phyloP scores from a whole-genome alignment of 352 stramenopile genomes.

The Pythium vanterpoolii region DNA sequence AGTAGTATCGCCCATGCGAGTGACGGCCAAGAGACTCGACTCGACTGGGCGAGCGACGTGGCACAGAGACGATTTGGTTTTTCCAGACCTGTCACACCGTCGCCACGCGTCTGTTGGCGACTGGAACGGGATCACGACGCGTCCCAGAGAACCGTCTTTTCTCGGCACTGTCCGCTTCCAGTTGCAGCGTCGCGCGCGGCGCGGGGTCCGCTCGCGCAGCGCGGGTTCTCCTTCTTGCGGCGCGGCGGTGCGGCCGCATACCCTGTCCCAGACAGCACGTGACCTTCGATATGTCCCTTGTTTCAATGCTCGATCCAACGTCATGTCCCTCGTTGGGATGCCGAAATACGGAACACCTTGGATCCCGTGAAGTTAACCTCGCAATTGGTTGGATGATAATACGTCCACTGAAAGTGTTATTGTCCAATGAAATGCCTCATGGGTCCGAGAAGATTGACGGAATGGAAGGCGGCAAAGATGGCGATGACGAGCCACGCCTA shows the following conservation, averaged over 20 bases:
- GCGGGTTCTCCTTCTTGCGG: background rate
- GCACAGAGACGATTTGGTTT: background rate
- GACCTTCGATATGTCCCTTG: constrained; percentile 3
- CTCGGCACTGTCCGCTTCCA: background rate
- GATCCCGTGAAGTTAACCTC: background rate
- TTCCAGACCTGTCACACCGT: constrained; percentile 5
- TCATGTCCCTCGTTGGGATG: constrained; percentile 4
- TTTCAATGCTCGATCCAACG: background rate
- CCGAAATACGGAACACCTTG: background rate
- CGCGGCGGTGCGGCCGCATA: background rate
- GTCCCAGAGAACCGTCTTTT: constrained; percentile 9
- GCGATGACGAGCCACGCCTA: constrained; percentile 9
- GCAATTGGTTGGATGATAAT: background rate
- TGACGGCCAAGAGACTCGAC: background rate
- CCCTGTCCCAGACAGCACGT: constrained; percentile 12
- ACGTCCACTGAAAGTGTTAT: background rate
- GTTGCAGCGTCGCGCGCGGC: background rate
- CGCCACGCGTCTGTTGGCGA: constrained; percentile 4
- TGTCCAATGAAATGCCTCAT: constrained; percentile 1
- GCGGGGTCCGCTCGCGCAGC: background rate
- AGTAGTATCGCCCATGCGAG: constrained; percentile 1
- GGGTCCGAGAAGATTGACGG: background rate
- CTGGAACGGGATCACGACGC: background rate
- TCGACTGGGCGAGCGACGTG: constrained; percentile 2
- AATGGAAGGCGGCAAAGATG: background rate